phyloP scores from a whole-genome alignment of 768 basidiomycete genomes.

The Boletus bicolor region DNA sequence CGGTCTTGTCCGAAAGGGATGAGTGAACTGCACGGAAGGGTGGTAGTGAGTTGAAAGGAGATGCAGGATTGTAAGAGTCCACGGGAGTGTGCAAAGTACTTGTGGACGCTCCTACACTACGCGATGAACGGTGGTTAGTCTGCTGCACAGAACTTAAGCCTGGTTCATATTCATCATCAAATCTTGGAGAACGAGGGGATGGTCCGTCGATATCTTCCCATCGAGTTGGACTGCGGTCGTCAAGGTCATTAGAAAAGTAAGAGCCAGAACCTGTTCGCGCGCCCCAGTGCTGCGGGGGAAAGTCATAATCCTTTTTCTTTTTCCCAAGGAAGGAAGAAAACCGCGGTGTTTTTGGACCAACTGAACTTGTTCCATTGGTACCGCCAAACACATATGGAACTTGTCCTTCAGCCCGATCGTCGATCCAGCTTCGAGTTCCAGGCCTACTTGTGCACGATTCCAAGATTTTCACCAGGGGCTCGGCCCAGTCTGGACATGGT shows the following conservation, averaged over 20 bases:
- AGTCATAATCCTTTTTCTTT: conserved; percentile 49
- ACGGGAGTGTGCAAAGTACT: conserved; percentile 8
- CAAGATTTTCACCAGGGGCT: conserved; percentile 68
- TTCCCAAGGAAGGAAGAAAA: conserved; percentile 31
- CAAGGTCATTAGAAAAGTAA: conserved; percentile 44
- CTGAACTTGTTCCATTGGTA: background rate
- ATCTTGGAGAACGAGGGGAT: conserved; percentile 20
- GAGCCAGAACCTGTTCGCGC: conserved; percentile 46
- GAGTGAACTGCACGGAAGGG: conserved; percentile 33
- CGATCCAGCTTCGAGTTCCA: conserved; percentile 63
- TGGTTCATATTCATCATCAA: conserved; percentile 46
- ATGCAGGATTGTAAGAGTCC: conserved; percentile 33
- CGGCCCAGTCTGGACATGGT: conserved; percentile 75
- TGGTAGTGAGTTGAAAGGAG: conserved; percentile 35
- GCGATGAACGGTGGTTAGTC: conserved; percentile 21
- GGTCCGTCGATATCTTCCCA: conserved; percentile 34
- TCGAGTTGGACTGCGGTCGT: conserved; percentile 6
- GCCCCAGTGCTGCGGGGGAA: conserved; percentile 69
- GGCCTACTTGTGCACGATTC: conserved; percentile 70
- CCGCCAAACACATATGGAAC: conserved; percentile 54
- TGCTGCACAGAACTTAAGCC: conserved; percentile 36
- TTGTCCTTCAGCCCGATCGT: conserved; percentile 42
- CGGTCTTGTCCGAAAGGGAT: conserved; percentile 30
- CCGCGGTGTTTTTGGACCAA: conserved; percentile 38
- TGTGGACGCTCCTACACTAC: conserved; percentile 13